A percentile compares a stretch with the other conserved stretches of the same genome.
Conservation (phyloP, 1,284 basidiomycete genomes). For the Cutaneotrichosporon sp. region DNA sequence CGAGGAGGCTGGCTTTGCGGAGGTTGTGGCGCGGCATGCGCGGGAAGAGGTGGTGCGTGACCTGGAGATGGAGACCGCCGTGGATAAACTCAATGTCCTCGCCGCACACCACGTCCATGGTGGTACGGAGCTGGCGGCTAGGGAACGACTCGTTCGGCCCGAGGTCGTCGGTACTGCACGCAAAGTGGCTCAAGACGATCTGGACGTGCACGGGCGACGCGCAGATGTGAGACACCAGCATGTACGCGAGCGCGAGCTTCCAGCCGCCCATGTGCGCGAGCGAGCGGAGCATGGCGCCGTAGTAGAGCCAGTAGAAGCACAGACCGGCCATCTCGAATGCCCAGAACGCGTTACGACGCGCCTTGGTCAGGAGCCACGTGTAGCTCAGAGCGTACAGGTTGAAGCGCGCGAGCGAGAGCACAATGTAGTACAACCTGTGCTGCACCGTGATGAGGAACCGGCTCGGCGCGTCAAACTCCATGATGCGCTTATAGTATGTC, state of each 20-base stretch:
- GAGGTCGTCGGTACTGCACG: slow-evolving; percentile 87
- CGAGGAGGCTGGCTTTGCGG: slow-evolving; percentile 68
- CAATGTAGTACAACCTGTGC: slow-evolving; percentile 87
- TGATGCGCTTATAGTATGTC: slow-evolving; percentile 87
- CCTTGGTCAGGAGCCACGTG: slow-evolving; percentile 58
- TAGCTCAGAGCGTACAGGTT: slow-evolving; percentile 93
- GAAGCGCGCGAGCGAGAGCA: slow-evolving; percentile 88
- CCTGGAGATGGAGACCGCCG: slow-evolving; percentile 88
- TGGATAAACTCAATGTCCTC: slow-evolving; percentile 80
- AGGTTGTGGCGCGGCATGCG: slow-evolving; percentile 92
- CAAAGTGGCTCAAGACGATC: slow-evolving; percentile 96
- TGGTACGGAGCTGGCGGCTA: slow-evolving; percentile 89
- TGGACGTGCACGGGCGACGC: slow-evolving; percentile 56
- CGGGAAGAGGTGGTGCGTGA: slow-evolving; percentile 95
- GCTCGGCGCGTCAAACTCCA: slow-evolving; percentile 71
- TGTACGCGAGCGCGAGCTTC: slow-evolving; percentile 49
- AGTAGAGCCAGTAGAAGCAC: slow-evolving; percentile 54
- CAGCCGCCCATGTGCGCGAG: slow-evolving; percentile 37
- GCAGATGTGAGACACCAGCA: slow-evolving; percentile 53
- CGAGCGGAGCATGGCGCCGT: slow-evolving; percentile 47
- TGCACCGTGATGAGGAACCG: slow-evolving; percentile 68
- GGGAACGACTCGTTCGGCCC: slow-evolving; percentile 88
- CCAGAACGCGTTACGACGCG: slow-evolving; percentile 45
- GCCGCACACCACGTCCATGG: slow-evolving; percentile 88
- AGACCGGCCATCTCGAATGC: slow-evolving; percentile 51